Conservation (phyloP, 257 asterid species). For the Primulina eburnea region DNA sequence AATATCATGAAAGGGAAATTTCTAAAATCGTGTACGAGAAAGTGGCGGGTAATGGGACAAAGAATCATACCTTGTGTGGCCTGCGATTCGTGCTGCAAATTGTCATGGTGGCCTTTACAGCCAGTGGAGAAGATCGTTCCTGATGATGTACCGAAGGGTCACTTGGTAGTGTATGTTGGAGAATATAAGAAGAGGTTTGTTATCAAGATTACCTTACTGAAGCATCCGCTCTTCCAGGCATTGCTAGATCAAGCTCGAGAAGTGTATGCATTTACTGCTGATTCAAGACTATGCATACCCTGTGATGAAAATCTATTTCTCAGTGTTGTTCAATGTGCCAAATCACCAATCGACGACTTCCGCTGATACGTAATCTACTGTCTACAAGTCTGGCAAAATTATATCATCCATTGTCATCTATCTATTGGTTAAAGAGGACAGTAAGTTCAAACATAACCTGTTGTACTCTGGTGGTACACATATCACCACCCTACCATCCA, state of each 20-base stretch:
- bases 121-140: slow-evolving; percentile 55
- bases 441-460: slow-evolving; percentile 29
- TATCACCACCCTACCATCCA: slow-evolving; percentile 28
- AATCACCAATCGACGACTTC: slow-evolving; percentile 49
- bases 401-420: slow-evolving; percentile 23
- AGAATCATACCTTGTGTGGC: slow-evolving; percentile 39
- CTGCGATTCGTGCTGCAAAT: slow-evolving; percentile 45
- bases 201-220: slow-evolving; percentile 60
- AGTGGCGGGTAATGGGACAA: slow-evolving; percentile 41
- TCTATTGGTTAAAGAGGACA: slow-evolving; percentile 30
- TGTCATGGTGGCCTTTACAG: slow-evolving; percentile 44
- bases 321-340: slow-evolving; percentile 60
- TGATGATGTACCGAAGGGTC: slow-evolving; percentile 89
- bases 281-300: slow-evolving; percentile 74
- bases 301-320: slow-evolving; percentile 78
- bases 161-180: slow-evolving; percentile 79
- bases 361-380: slow-evolving; percentile 34
- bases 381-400: slow-evolving; percentile 9
- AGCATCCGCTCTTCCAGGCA: slow-evolving; percentile 73
- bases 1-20: slow-evolving; percentile 36
- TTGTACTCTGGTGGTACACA: slow-evolving; percentile 33
- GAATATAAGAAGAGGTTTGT: slow-evolving; percentile 66
- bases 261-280: slow-evolving; percentile 53
- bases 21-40: slow-evolving; percentile 46
- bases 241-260: slow-evolving; percentile 84